phyloP scores from a whole-genome alignment of 208 protist species.

The Vickermania ingenoplastis region DNA sequence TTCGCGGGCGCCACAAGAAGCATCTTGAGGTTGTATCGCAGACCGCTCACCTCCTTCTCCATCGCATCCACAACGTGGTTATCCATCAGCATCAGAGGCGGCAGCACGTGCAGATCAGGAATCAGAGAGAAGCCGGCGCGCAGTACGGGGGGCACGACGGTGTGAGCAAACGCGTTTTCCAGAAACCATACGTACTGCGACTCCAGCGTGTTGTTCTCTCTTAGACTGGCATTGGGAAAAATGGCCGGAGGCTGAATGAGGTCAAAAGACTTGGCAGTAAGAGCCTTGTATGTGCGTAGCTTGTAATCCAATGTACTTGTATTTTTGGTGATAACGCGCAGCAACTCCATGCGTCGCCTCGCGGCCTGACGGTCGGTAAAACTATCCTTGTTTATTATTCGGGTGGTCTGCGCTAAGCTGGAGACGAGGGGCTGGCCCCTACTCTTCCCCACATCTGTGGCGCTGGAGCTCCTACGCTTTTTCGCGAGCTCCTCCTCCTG shows the following conservation, averaged over 20 bases:
- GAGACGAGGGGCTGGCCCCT: neutral
- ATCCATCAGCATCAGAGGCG: constrained; percentile 3
- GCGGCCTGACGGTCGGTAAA: neutral
- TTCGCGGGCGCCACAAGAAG: neutral
- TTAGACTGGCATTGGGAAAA: neutral
- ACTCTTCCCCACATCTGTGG: neutral
- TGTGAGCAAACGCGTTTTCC: neutral
- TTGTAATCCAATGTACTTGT: neutral
- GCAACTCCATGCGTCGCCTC: neutral
- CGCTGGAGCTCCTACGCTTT: neutral
- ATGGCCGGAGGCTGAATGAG: neutral
- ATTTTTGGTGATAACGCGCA: neutral
- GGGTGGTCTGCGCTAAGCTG: neutral
- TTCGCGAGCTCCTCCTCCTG: neutral
- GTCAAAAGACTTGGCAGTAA: neutral
- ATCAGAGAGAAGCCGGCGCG: neutral
- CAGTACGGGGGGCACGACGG: neutral
- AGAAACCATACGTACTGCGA: neutral
- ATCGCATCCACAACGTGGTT: constrained; percentile 2
- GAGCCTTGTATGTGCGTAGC: neutral
- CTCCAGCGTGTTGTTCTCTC: neutral
- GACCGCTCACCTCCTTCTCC: constrained; percentile 5
- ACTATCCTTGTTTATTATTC: neutral
- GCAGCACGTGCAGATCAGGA: constrained; percentile 1
- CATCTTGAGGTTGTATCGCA: neutral